Evolutionary conservation across 169 alveolate genomes (phyloP), one percentile per base, ranked within the genome.

Genomic region (Eimeria tenella): DNA sequence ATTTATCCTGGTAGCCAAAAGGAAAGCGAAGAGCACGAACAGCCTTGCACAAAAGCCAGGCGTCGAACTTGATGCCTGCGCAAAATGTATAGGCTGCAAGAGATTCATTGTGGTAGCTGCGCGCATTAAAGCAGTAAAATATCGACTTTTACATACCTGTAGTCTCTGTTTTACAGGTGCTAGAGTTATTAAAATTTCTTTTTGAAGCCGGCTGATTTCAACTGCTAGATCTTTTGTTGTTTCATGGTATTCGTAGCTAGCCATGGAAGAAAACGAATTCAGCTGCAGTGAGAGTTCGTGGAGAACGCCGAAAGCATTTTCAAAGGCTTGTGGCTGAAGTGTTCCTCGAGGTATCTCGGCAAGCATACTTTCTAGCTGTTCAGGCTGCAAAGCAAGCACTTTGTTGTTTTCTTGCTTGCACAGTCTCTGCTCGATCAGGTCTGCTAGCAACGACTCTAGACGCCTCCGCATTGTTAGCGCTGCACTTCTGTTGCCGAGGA

Each of bases 241-340:
- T 31, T 68, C 19, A 7, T 84, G 91, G 13, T 60, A 84, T n/a
- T 84, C 79, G 75, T 56, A 63, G 50, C 52, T 60, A 21, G 91
- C 42, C 17, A 23, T 42, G 53, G 91, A 60, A 17, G 91, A 84
- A 84, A 84, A 84, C 15, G 91, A 60, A 21, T 84, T 84, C 62
- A 84, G 52, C 81, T 84, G 58, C 11, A 58, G 49, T 8, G 75
- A 31, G 79, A 84, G 63, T 42, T 84, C 79, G 70, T 84, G 91
- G 5, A 84, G 79, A 5, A 77, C 91, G 25, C 91, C 91, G 52
- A 84, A 84, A 8, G 91, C 91, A 31, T 84, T 62, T 84, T 84
- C 91, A 49, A 84, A 84, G 55, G 91, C 91, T 62, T 84, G 91
- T n/a, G 91, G 91, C 50, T 84, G 91, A 62, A 77, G 91, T 60